A percentile compares a stretch with the other conserved stretches of the same genome.
These are phyloP conservation scores for Ophiostoma novo-ulmi DNA, from an alignment of 2,329 filamentous ascomycete species.

Conservation along the genomic window DNA sequence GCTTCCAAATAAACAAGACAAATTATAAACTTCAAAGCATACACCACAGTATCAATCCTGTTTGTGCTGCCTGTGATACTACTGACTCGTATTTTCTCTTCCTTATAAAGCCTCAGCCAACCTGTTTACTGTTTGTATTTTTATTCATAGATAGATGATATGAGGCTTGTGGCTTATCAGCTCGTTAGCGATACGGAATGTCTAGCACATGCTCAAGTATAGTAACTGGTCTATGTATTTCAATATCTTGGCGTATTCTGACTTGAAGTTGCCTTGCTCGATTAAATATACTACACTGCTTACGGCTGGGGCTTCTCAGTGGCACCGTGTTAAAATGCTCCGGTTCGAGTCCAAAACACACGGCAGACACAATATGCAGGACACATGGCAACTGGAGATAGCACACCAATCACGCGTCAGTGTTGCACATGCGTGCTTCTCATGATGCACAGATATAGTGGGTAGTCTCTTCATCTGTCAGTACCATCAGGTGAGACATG, in stretches of 20 bases:
- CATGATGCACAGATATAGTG: neutral
- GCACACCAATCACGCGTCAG: neutral
- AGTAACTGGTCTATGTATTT: neutral
- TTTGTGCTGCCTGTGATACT: too few relatives aligned
- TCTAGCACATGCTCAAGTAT: neutral
- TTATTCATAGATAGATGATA: too few relatives aligned
- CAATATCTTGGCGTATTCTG: neutral
- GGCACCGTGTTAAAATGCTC: neutral
- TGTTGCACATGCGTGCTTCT: neutral
- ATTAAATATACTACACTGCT: neutral
- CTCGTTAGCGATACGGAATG: neutral
- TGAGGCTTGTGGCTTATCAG: neutral
- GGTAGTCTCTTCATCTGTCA: neutral
- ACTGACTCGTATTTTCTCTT: too few relatives aligned
- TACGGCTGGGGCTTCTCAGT: neutral
- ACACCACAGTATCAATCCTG: too few relatives aligned
- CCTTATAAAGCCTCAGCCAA: too few relatives aligned
- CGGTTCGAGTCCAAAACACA: conserved; percentile 4
- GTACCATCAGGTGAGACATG: neutral
- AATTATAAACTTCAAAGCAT: too few relatives aligned
- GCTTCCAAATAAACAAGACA: too few relatives aligned
- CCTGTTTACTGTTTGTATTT: too few relatives aligned
- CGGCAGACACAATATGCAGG: neutral
- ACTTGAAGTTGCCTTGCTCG: neutral
- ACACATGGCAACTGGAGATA: neutral